Conservation (phyloP, 305 asterid species). For the Striga hermonthica region DNA sequence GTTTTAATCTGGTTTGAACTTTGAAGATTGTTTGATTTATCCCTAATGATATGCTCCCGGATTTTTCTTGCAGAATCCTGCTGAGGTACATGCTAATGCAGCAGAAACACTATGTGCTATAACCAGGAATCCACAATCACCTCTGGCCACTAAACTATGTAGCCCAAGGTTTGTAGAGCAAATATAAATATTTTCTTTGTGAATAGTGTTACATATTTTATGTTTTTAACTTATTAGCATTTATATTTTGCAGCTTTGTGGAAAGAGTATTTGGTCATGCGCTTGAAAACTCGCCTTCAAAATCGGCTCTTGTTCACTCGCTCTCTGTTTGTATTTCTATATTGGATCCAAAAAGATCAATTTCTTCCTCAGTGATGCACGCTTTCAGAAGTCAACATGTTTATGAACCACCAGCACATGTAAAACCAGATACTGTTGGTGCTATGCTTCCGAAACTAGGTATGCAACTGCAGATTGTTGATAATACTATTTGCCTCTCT, state of each 20-base stretch:
- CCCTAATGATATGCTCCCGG: conserved; percentile 20
- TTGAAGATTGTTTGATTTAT: conserved; percentile 29
- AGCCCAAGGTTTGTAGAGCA: conserved; percentile 58
- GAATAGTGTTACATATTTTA: background rate
- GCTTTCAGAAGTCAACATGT: conserved; percentile 76
- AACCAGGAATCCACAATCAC: conserved; percentile 74
- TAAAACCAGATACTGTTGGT: conserved; percentile 74
- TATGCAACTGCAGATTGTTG: conserved; percentile 33
- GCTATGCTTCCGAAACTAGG: conserved; percentile 97
- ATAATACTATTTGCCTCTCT: conserved; percentile 8
- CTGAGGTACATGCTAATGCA: conserved; percentile 86
- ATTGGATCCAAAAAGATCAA: conserved; percentile 88
- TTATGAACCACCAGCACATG: conserved; percentile 67
- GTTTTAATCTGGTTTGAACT: conserved; percentile 24
- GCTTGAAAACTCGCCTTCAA: conserved; percentile 76
- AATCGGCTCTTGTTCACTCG: conserved; percentile 79
- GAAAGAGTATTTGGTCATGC: conserved; percentile 83
- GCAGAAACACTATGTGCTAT: conserved; percentile 85
- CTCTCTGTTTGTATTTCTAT: conserved; percentile 84
- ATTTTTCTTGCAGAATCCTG: conserved; percentile 46
- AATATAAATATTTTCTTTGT: background rate
- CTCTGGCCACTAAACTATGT: conserved; percentile 72
- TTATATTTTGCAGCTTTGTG: conserved; percentile 67
- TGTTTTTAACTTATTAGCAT: conserved; percentile 26
- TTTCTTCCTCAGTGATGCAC: conserved; percentile 67